Conservation (phyloP, 202 grass and related monocot species). For the Zizania palustris region DNA sequence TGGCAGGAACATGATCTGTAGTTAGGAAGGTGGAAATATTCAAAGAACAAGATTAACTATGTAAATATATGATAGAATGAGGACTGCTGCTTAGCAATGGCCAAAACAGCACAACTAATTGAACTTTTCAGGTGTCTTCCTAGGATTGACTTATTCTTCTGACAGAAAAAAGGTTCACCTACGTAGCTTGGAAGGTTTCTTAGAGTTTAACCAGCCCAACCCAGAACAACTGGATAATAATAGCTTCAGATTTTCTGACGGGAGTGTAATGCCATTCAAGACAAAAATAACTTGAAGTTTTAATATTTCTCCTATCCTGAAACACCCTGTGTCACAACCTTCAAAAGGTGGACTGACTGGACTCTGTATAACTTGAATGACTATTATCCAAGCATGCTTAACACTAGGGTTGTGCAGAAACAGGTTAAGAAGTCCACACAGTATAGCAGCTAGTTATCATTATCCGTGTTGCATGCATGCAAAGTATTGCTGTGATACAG, state of each 20-base stretch:
- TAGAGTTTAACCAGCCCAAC: slow-evolving; percentile 2
- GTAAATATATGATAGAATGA: neutral
- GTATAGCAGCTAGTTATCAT: neutral
- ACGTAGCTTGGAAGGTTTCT: neutral
- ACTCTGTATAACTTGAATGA: neutral
- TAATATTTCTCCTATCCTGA: slow-evolving; percentile 4
- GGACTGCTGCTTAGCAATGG: neutral
- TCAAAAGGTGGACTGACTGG: neutral
- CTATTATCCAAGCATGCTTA: slow-evolving; percentile 12
- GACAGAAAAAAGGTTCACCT: slow-evolving; percentile 2
- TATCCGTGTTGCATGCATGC: neutral
- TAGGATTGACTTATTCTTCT: slow-evolving; percentile 9
- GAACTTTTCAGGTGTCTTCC: neutral
- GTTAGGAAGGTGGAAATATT: slow-evolving; percentile 15
- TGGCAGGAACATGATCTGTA: slow-evolving; percentile 25
- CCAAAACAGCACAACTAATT: neutral
- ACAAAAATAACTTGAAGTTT: slow-evolving; percentile 29
- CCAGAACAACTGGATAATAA: neutral
- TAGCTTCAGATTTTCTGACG: slow-evolving; percentile 4
- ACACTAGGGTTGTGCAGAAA: slow-evolving; percentile 16
- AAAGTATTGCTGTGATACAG: too few relatives aligned
- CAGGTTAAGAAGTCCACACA: neutral
- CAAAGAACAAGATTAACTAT: slow-evolving; percentile 5
- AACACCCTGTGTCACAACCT: neutral
- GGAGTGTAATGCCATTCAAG: neutral